Evolutionary conservation across 164 flowering plant species (phyloP).

Genomic region (Berberis thunbergii): DNA sequence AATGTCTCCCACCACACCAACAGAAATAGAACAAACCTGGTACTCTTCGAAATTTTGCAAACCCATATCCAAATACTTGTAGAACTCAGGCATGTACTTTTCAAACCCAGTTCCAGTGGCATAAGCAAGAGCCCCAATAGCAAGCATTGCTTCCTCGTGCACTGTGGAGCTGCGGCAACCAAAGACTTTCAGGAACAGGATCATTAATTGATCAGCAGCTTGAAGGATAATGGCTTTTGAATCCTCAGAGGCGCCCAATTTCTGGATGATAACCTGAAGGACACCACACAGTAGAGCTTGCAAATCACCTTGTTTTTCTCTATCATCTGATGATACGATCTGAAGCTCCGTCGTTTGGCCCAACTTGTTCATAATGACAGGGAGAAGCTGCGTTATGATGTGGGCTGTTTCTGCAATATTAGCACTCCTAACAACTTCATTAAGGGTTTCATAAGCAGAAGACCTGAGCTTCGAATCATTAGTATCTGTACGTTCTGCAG

Average conservation of each 20-base stretch:
- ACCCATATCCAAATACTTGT: constrained; percentile 70
- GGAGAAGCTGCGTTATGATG: constrained; percentile 56
- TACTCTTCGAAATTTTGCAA: constrained; percentile 81
- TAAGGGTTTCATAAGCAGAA: constrained; percentile 74
- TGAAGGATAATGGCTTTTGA: constrained; percentile 50
- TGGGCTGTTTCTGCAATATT: constrained; percentile 41
- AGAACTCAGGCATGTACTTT: constrained; percentile 69
- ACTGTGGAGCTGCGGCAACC: constrained; percentile 76
- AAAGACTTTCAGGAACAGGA: constrained; percentile 59
- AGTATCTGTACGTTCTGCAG: constrained; percentile 60
- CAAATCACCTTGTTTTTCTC: constrained; percentile 69
- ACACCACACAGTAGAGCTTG: constrained; percentile 79
- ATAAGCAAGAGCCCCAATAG: constrained; percentile 82
- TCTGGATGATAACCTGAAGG: constrained; percentile 74
- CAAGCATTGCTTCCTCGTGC: constrained; percentile 90
- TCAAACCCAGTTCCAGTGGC: constrained; percentile 62
- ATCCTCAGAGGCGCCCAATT: constrained; percentile 47
- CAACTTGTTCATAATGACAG: constrained; percentile 57
- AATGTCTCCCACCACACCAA: constrained; percentile 80
- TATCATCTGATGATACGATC: constrained; percentile 59
- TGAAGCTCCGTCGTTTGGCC: constrained; percentile 50
- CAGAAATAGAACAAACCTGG: constrained; percentile 72
- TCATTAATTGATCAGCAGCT: constrained; percentile 66
- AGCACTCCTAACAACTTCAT: constrained; percentile 65
- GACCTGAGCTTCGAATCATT: constrained; percentile 56